phyloP scores from a whole-genome alignment of 106 monocot species.

The Agapanthus africanus region DNA sequence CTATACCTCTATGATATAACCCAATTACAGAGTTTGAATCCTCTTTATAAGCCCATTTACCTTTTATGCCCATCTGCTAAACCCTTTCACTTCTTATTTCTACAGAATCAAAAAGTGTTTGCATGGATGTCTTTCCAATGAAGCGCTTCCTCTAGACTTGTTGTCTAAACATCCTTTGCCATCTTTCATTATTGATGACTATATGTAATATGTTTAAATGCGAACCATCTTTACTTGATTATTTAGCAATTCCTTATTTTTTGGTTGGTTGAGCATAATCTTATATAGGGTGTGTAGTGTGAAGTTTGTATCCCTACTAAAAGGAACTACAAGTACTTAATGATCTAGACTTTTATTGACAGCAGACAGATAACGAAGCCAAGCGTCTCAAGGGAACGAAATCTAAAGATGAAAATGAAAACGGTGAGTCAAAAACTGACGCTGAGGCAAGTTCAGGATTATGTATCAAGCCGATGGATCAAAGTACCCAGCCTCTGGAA shows the following conservation, averaged over 20 bases:
- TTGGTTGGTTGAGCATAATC: not conserved
- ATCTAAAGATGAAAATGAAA: conserved; percentile 40
- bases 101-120: no score
- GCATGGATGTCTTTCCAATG: no score
- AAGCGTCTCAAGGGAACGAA: conserved; percentile 32
- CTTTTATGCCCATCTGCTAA: no score
- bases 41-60: no score
- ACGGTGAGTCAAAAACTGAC: conserved; percentile 42
- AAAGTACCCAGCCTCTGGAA: conserved; percentile 38
- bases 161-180: no score
- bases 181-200: conserved; percentile 4
- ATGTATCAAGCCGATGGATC: conserved; percentile 31
- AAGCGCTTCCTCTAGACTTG: no score
- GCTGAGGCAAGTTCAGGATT: conserved; percentile 31
- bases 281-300: not conserved
- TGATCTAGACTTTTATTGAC: not conserved
- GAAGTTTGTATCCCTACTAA: not conserved
- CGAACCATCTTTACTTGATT: no score
- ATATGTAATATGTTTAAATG: not conserved
- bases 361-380: conserved; percentile 41
- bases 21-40: no score
- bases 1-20: no score
- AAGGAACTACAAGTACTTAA: conserved; percentile 1
- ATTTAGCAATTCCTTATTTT: no score
- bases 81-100: no score